Evolutionary conservation across 2,329 filamentous ascomycete species (phyloP).

Genomic region (Cyphellophora attinorum): DNA sequence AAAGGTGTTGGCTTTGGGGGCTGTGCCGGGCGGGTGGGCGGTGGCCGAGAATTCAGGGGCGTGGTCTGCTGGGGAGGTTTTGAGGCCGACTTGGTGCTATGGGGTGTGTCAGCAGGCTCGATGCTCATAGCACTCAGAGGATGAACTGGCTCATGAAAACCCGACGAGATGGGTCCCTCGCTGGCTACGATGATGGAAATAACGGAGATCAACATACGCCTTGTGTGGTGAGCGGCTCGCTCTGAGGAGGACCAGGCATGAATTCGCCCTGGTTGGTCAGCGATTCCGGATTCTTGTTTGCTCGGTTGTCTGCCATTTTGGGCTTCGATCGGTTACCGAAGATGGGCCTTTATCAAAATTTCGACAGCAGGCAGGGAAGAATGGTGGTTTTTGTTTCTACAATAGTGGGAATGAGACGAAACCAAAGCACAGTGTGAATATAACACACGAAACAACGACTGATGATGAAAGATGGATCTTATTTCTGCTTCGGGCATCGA

Average conservation of each 20-base stretch:
- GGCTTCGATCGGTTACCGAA: too few species aligned
- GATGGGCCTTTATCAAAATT: too few species aligned
- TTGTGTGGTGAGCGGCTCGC: conserved; percentile 43
- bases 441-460: too few species aligned
- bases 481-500: too few species aligned
- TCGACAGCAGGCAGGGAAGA: too few species aligned
- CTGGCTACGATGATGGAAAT: not conserved
- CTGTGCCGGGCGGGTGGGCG: conserved; percentile 52
- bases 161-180: conserved; percentile 5
- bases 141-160: not conserved
- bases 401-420: too few species aligned
- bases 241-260: conserved; percentile 38
- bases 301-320: conserved; percentile 10
- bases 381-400: too few species aligned
- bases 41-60: conserved; percentile 57
- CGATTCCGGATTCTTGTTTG: conserved; percentile 42
- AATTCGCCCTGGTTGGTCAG: conserved; percentile 47
- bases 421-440: too few species aligned
- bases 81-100: conserved; percentile 55
- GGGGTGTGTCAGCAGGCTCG: not conserved
- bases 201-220: conserved; percentile 42
- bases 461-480: too few species aligned
- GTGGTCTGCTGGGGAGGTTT: conserved; percentile 44
- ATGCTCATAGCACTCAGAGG: too few species aligned
- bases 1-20: conserved; percentile 42